Percentiles rank a stretch among this genome's conserved stretches.
Conservation (phyloP, 2,329 filamentous ascomycete genomes). For the Furcasterigmium furcatum region DNA sequence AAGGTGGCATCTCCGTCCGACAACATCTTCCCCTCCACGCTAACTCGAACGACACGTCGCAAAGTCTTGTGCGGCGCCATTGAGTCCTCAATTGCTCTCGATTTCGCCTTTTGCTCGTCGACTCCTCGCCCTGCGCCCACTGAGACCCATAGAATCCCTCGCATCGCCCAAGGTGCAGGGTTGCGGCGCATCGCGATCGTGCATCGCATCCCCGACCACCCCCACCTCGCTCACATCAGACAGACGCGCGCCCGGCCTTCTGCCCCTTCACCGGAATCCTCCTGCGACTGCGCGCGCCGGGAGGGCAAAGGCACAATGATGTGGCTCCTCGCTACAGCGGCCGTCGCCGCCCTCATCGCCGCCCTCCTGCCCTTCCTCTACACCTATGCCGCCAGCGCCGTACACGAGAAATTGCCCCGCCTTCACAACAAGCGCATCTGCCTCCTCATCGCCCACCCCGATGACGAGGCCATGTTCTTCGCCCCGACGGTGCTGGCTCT, state of each 20-base stretch:
- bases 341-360: slow-evolving; percentile 18
- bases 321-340: slow-evolving; percentile 2
- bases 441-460: slow-evolving; percentile 92
- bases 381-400: slow-evolving; percentile 45
- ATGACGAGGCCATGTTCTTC: slow-evolving; percentile 99
- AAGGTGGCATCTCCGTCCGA: slow-evolving; percentile 22
- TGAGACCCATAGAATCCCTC: background rate
- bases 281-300: background rate
- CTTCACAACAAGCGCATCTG: slow-evolving; percentile 83
- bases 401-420: slow-evolving; percentile 55
- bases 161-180: background rate
- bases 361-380: slow-evolving; percentile 48
- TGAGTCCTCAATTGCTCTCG: background rate
- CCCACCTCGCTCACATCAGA: slow-evolving; percentile 14
- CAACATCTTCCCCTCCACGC: background rate
- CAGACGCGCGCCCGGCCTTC: background rate
- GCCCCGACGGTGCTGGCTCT: slow-evolving; percentile 84
- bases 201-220: background rate
- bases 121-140: background rate
- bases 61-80: background rate
- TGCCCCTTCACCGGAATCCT: background rate
- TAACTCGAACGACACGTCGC: background rate
- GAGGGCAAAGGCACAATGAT: background rate
- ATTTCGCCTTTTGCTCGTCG: background rate
- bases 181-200: background rate